Conservation (phyloP, 2,329 filamentous ascomycete species). For the Rutstroemia sydowiana region DNA sequence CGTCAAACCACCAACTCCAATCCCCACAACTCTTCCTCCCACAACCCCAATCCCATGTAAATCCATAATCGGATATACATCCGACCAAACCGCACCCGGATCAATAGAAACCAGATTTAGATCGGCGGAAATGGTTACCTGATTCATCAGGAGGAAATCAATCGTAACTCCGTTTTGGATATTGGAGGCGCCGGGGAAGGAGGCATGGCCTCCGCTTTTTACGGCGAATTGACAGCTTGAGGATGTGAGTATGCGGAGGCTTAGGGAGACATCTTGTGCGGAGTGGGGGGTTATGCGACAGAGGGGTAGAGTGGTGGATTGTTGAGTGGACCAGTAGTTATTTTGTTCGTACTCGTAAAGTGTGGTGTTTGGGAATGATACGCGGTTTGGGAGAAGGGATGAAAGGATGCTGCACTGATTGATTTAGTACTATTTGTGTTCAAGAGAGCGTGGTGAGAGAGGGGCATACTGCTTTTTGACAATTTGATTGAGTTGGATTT, state of each 20-base stretch:
- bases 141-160: slow-evolving; percentile 14
- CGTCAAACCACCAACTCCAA: slow-evolving; percentile 8
- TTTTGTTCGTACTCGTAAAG: slow-evolving; percentile 13
- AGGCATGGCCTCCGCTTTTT: slow-evolving; percentile 34
- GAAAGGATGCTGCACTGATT: too few species aligned
- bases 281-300: slow-evolving; percentile 12
- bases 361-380: slow-evolving; percentile 15
- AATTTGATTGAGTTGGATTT: too few species aligned
- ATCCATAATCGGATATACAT: slow-evolving; percentile 16
- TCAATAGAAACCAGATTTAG: slow-evolving; percentile 15
- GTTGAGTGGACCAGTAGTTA: neutral
- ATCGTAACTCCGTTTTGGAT: slow-evolving; percentile 16
- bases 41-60: neutral
- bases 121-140: slow-evolving; percentile 6
- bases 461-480: too few species aligned
- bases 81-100: slow-evolving; percentile 16
- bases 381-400: slow-evolving; percentile 7
- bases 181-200: slow-evolving; percentile 13
- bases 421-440: too few species aligned
- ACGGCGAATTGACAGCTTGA: slow-evolving; percentile 27
- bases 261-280: slow-evolving; percentile 8
- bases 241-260: slow-evolving; percentile 2
- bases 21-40: neutral
- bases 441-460: too few species aligned
- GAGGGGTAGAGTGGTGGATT: neutral